Conservation (phyloP, 2,329 filamentous ascomycete genomes). For the Cercospora zeina region DNA sequence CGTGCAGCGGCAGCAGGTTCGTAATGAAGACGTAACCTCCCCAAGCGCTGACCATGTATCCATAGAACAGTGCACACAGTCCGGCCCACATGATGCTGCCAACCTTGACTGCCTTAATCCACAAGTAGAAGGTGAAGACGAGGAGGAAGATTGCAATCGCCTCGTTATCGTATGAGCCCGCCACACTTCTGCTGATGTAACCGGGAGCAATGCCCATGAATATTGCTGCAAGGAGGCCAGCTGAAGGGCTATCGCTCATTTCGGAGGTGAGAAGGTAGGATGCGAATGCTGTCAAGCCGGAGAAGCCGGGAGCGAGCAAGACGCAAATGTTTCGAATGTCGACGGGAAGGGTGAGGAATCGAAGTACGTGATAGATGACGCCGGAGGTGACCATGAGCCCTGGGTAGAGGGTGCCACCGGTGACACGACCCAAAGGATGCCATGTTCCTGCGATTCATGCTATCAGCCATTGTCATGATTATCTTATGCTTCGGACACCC, state of each 20-base stretch:
- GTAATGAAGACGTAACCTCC: slow-evolving; percentile 99
- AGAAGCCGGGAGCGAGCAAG: slow-evolving; percentile 89
- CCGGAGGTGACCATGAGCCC: slow-evolving; percentile 99
- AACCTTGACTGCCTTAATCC: slow-evolving; percentile 97
- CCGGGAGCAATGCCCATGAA: slow-evolving; percentile 98
- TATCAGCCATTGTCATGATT: slow-evolving; percentile 4
- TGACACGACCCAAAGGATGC: slow-evolving; percentile 97
- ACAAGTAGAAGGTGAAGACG: slow-evolving; percentile 97
- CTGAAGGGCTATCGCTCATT: slow-evolving; percentile 93
- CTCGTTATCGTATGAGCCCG: slow-evolving; percentile 98
- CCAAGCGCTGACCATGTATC: slow-evolving; percentile 99
- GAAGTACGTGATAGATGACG: slow-evolving; percentile 90
- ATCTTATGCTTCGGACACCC: slow-evolving; percentile 31
- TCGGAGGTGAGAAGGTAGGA: slow-evolving; percentile 95
- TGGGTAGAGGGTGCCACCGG: slow-evolving; percentile 96
- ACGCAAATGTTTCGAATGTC: slow-evolving; percentile 99
- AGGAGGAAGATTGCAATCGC: slow-evolving; percentile 98
- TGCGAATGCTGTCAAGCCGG: slow-evolving; percentile 87
- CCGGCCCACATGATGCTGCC: slow-evolving; percentile 97
- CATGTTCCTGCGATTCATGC: slow-evolving; percentile 67
- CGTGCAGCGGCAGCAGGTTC: slow-evolving; percentile 89
- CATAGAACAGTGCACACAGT: slow-evolving; percentile 92
- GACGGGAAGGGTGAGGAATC: slow-evolving; percentile 83
- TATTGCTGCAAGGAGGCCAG: slow-evolving; percentile 85
- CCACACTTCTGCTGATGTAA: slow-evolving; percentile 96